A percentile compares a stretch with the other conserved stretches of the same genome.
phyloP scores from a whole-genome alignment of 768 basidiomycete genomes.

The Rhodotorula graminis region DNA sequence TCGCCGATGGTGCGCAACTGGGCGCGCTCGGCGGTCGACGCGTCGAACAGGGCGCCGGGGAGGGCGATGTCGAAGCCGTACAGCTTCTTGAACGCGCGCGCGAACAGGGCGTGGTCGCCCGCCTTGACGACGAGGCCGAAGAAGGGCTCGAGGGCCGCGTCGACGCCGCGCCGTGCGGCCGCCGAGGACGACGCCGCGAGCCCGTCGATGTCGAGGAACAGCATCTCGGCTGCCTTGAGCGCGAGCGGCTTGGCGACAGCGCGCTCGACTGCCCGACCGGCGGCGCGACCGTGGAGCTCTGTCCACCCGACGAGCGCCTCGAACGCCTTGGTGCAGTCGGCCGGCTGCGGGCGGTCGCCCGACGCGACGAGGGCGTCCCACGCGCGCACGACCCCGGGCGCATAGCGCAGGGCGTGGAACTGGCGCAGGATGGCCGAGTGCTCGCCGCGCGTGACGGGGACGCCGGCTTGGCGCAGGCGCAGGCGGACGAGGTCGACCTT shows the following conservation, averaged over 20 bases:
- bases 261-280: slow-evolving; percentile 16
- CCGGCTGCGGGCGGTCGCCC: neutral
- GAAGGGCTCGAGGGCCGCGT: slow-evolving; percentile 7
- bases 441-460: slow-evolving; percentile 6
- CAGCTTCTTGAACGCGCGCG: slow-evolving; percentile 16
- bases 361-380: slow-evolving; percentile 29
- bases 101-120: slow-evolving; percentile 15
- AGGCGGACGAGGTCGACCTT: slow-evolving; percentile 32
- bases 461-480: slow-evolving; percentile 21
- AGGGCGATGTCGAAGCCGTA: slow-evolving; percentile 31
- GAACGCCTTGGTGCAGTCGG: neutral
- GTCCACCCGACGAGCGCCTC: slow-evolving; percentile 29
- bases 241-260: slow-evolving; percentile 27
- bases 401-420: slow-evolving; percentile 26
- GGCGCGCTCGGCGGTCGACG: neutral
- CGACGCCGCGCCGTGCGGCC: neutral
- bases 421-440: slow-evolving; percentile 14
- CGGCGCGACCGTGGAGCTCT: slow-evolving; percentile 26
- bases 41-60: slow-evolving; percentile 23
- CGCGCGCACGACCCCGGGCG: slow-evolving; percentile 11
- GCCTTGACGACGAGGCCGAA: slow-evolving; percentile 24
- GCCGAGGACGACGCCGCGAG: neutral
- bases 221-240: slow-evolving; percentile 9
- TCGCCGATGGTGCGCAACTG: slow-evolving; percentile 12
- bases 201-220: slow-evolving; percentile 1